Conservation (phyloP, 164 flowering plant species). For the Vitis labrusca region DNA sequence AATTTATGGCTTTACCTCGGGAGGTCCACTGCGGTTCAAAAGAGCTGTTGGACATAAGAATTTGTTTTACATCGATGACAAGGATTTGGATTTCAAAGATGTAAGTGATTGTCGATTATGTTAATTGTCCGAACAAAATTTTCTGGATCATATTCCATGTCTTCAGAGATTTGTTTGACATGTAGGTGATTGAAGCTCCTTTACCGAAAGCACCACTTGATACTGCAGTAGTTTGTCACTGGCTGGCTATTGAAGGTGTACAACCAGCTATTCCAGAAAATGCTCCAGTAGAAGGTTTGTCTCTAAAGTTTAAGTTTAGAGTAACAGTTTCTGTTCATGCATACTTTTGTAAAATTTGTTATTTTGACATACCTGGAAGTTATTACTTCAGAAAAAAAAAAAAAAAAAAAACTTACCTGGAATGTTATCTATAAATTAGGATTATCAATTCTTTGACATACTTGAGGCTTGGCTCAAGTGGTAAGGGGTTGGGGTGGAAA, state of each 20-base stretch:
- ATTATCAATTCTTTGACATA: not conserved
- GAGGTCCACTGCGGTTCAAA: constrained; percentile 77
- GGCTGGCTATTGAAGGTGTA: constrained; percentile 98
- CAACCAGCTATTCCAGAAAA: constrained; percentile 98
- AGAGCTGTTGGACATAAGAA: constrained; percentile 85
- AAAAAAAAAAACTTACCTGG: too few relatives aligned
- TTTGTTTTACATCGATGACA: constrained; percentile 88
- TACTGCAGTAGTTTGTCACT: constrained; percentile 71
- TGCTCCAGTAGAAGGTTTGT: constrained; percentile 77
- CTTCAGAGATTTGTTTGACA: constrained; percentile 7
- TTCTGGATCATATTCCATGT: not conserved
- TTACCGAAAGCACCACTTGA: constrained; percentile 95
- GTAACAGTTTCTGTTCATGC: not conserved
- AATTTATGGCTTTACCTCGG: constrained; percentile 88
- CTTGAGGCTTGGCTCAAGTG: too few relatives aligned
- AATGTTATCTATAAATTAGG: not conserved
- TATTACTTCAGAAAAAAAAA: too few relatives aligned
- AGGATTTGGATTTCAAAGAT: constrained; percentile 89
- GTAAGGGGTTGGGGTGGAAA: not conserved
- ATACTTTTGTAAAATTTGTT: too few relatives aligned
- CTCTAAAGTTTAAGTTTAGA: not conserved
- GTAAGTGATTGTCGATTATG: constrained; percentile 38
- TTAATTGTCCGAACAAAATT: not conserved
- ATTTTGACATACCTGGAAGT: too few relatives aligned
- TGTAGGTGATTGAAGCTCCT: constrained; percentile 91